Evolutionary conservation across 1,139 yeast species (phyloP).

Genomic region (Casaregolazyma lundiana): DNA sequence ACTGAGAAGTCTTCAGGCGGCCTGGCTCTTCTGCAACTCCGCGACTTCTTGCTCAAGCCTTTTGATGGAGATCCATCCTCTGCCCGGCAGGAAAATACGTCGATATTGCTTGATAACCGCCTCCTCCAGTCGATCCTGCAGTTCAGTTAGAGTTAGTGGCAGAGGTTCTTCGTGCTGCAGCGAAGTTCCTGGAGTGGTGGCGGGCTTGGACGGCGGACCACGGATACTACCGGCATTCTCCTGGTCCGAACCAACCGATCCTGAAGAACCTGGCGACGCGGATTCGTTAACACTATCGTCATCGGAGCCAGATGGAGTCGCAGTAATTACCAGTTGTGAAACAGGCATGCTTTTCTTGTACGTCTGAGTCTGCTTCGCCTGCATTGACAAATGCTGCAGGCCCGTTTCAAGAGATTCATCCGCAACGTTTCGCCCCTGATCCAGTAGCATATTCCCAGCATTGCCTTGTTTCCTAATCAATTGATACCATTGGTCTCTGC

Average conservation of each 20-base stretch:
- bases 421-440: not conserved
- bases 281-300: not conserved
- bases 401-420: not conserved
- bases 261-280: not conserved
- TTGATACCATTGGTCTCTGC: slow-evolving; percentile 25
- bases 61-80: slow-evolving; percentile 50
- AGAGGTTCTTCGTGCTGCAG: not conserved
- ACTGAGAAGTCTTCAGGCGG: not conserved
- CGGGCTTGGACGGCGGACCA: not conserved
- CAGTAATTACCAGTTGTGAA: not conserved
- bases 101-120: slow-evolving; percentile 36
- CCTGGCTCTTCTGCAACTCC: not conserved
- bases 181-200: not conserved
- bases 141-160: slow-evolving; percentile 11
- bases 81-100: slow-evolving; percentile 46
- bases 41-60: slow-evolving; percentile 33
- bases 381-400: not conserved
- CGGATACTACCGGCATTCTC: not conserved
- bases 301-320: not conserved
- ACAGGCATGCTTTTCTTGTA: not conserved
- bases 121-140: slow-evolving; percentile 21
- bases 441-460: not conserved
- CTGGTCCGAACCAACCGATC: not conserved
- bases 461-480: slow-evolving; percentile 13
- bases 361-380: not conserved